Evolutionary conservation across 306 rosid genomes (phyloP).

Genomic region (Dryas alaskensis): DNA sequence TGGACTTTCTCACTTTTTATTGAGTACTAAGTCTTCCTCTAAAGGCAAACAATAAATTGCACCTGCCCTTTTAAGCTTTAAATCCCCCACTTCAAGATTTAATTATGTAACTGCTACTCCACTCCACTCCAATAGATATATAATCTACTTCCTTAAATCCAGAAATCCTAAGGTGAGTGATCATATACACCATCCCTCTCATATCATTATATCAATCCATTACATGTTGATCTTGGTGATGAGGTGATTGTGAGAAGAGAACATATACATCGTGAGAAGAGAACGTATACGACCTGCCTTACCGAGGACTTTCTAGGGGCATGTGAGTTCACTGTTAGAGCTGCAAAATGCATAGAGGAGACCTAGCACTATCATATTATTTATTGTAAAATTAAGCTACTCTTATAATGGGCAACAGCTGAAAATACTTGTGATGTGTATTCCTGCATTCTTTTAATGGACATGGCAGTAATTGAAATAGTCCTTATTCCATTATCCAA

Average conservation of each 20-base stretch:
- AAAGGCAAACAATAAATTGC: constrained; percentile 11
- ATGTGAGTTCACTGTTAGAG: too few relatives aligned
- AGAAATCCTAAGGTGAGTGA: too few relatives aligned
- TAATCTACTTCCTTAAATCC: too few relatives aligned
- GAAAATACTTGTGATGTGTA: background rate
- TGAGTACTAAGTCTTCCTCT: constrained; percentile 12
- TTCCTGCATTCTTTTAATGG: background rate
- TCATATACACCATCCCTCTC: too few relatives aligned
- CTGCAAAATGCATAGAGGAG: background rate
- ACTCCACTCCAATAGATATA: background rate
- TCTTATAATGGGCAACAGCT: background rate
- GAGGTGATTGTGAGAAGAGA: background rate
- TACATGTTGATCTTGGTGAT: background rate
- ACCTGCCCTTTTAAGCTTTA: background rate
- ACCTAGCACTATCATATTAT: background rate
- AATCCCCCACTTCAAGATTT: background rate
- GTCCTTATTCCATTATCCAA: constrained; percentile 1
- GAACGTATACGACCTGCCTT: background rate
- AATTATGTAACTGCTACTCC: background rate
- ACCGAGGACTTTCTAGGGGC: background rate
- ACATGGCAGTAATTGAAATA: background rate
- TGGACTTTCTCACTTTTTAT: constrained; percentile 26
- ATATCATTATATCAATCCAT: too few relatives aligned
- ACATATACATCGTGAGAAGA: background rate
- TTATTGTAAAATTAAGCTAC: background rate